These are phyloP conservation scores for Didymella segeticola DNA, from an alignment of 2,329 filamentous ascomycete genomes.

Conservation along the genomic window DNA sequence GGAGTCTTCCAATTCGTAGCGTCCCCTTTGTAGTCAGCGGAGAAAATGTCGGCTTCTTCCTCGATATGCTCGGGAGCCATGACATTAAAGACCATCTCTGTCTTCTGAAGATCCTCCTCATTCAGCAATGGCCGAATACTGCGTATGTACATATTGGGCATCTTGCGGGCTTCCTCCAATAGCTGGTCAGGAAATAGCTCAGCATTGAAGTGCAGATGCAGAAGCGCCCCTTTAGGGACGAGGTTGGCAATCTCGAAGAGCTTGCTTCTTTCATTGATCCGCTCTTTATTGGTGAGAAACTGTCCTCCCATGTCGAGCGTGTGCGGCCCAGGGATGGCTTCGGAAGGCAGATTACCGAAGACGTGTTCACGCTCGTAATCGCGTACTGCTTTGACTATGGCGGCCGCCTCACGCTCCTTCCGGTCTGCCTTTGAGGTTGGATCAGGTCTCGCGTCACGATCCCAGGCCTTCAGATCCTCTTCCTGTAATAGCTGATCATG, in stretches of 20 bases:
- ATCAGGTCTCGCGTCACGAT: conserved; percentile 37
- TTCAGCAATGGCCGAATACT: conserved; percentile 61
- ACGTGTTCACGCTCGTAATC: conserved; percentile 51
- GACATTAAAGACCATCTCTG: conserved; percentile 70
- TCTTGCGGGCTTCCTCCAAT: conserved; percentile 60
- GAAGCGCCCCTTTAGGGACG: conserved; percentile 75
- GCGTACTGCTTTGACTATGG: conserved; percentile 48
- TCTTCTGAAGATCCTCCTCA: conserved; percentile 55
- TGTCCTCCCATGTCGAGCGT: conserved; percentile 57
- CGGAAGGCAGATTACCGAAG: conserved; percentile 53
- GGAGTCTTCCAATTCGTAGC: conserved; percentile 31
- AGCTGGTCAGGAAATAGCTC: conserved; percentile 68
- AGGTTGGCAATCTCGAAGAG: conserved; percentile 63
- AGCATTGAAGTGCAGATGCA: conserved; percentile 82
- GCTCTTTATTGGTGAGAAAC: conserved; percentile 53
- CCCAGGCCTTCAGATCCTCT: conserved; percentile 48
- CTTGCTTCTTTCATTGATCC: conserved; percentile 58
- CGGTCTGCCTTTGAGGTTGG: conserved; percentile 1
- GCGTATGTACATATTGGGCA: conserved; percentile 70
- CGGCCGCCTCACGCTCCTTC: conserved; percentile 42
- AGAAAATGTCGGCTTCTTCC: conserved; percentile 56
- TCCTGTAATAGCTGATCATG: conserved; percentile 37
- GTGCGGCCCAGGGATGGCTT: conserved; percentile 48
- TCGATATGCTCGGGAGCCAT: conserved; percentile 37
- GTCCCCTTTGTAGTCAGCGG: conserved; percentile 52